These are phyloP conservation scores for Zychaea mexicana DNA, from an alignment of 371 early-diverging fungal species.

Conservation along the genomic window DNA sequence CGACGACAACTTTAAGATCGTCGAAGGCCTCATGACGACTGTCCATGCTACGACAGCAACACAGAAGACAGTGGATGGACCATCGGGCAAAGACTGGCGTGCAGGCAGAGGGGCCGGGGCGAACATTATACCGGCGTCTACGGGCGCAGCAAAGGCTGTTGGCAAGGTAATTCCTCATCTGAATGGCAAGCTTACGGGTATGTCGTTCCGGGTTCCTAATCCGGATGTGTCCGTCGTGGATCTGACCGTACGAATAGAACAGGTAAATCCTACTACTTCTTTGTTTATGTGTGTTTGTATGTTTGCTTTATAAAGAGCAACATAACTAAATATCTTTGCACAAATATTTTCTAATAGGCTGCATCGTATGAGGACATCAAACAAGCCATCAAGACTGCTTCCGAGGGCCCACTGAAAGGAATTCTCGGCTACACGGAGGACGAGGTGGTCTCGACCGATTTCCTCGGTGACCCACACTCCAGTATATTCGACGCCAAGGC, in stretches of 20 bases:
- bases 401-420: slow-evolving; percentile 86
- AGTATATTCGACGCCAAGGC: slow-evolving; percentile 97
- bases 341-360: slow-evolving; percentile 26
- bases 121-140: slow-evolving; percentile 99
- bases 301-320: no score
- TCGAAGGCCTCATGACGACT: slow-evolving; percentile 94
- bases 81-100: slow-evolving; percentile 97
- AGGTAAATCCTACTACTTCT: slow-evolving; percentile 33
- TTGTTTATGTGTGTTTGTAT: no score
- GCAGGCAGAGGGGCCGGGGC: slow-evolving; percentile 94
- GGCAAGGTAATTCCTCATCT: slow-evolving; percentile 98
- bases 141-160: slow-evolving; percentile 99
- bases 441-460: slow-evolving; percentile 97
- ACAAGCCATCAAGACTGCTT: slow-evolving; percentile 81
- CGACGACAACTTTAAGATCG: slow-evolving; percentile 92
- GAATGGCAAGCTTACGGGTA: slow-evolving; percentile 98
- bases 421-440: slow-evolving; percentile 97
- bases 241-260: slow-evolving; percentile 91
- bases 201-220: slow-evolving; percentile 98
- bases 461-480: slow-evolving; percentile 88
- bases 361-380: slow-evolving; percentile 94
- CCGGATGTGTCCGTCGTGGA: slow-evolving; percentile 99
- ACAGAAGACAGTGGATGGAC: slow-evolving; percentile 99
- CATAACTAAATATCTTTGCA: no score
- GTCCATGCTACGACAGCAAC: slow-evolving; percentile 99